Base-by-base conservation (phyloP, 2,329 filamentous ascomycete genomes). In the Parascedosporium putredinis region DNA sequence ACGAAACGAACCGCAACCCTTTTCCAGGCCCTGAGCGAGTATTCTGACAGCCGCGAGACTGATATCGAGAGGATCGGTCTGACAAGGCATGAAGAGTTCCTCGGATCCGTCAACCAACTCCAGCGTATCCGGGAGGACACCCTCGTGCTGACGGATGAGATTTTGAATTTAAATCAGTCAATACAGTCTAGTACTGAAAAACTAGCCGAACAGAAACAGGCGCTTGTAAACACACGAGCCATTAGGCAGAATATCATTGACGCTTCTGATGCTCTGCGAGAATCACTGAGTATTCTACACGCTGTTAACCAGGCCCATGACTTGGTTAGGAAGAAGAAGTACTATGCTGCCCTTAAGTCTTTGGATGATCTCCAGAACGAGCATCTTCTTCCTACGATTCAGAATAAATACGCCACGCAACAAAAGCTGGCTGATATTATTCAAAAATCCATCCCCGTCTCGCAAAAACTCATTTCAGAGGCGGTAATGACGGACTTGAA, bases 401-500 rank as follows among this genome's bases (percentile, higher is more conserved):
- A 84, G 60, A 84, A 83, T 55, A 90, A 90, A 61, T 93, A 94
- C 57, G 88, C 95, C 7, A 94, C 88, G 1, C 88, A 96, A 56
- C 94, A 96, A 67, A 91, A 90, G 60, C 84, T 98, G 55, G 93
- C 93, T 27, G 88, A 94, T 61, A 81, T 95, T 71, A 97, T 98
- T 55, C 91, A 96, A 64, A 89, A 88, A 58, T 97, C 91, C 1
- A 91, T 97, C 27, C 93, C 93, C 1, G 83, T 87, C 3, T 96
- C 89, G 1, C 89, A 95, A 60, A 89, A 88, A 60, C 82, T 88
- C 47, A 96, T 98, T 51, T 91, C 91, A 3, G 91, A 97, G 66
- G 89, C 90, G 12, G 93, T 98, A 56, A 97, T 97, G 88, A 86
- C 81, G 2, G 93, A 98, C 66, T 69, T 98, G 50, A 97, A 97